Percentiles rank a stretch among this genome's conserved stretches.
These are phyloP conservation scores for Phylloboletellus chloephorus DNA, from an alignment of 1,284 basidiomycete genomes.

Conservation along the genomic window DNA sequence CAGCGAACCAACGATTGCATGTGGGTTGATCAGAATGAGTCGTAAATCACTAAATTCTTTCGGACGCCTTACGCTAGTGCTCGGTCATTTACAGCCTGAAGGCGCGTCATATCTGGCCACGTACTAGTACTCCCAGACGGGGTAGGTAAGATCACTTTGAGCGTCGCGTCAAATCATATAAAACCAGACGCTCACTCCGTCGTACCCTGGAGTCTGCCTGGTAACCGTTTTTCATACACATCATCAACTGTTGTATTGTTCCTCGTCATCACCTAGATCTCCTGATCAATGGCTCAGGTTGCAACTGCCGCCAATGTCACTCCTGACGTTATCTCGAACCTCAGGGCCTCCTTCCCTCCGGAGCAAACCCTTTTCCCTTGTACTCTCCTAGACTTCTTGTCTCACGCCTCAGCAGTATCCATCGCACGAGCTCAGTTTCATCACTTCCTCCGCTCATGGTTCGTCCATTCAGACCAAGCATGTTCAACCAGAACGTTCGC, in stretches of 20 bases:
- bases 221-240: not conserved
- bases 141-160: not conserved
- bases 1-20: not conserved
- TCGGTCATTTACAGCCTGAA: slow-evolving; percentile 11
- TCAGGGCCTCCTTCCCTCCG: slow-evolving; percentile 15
- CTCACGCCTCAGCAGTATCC: slow-evolving; percentile 21
- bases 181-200: not conserved
- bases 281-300: slow-evolving; percentile 10
- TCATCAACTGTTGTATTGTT: not conserved
- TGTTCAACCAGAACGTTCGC: slow-evolving; percentile 18
- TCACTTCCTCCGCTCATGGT: slow-evolving; percentile 30
- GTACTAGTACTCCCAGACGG: not conserved
- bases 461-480: slow-evolving; percentile 28
- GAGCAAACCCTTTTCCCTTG: not conserved
- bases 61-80: slow-evolving; percentile 9
- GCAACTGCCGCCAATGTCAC: slow-evolving; percentile 9
- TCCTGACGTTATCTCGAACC: not conserved
- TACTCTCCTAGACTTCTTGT: slow-evolving; percentile 25
- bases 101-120: slow-evolving; percentile 2
- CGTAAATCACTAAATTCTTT: slow-evolving; percentile 3
- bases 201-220: not conserved
- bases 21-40: slow-evolving; percentile 5
- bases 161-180: slow-evolving; percentile 7
- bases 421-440: slow-evolving; percentile 23
- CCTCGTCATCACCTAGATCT: not conserved